These are phyloP conservation scores for Fusarium neocosmosporiellum DNA, from an alignment of 2,329 filamentous ascomycete species.

Conservation along the genomic window DNA sequence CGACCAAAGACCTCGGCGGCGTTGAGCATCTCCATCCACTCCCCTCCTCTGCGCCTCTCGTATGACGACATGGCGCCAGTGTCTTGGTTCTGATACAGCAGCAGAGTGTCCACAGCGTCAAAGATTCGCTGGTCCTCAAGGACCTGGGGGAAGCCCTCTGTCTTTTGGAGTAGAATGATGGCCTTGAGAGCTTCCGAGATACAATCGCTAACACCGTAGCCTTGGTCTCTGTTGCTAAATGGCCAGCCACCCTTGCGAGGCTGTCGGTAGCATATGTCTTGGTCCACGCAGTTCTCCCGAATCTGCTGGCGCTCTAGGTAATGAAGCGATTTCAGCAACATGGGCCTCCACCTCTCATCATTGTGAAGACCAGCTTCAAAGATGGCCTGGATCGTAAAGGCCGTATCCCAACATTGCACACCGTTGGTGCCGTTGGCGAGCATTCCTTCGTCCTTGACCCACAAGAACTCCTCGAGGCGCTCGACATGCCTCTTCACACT, in stretches of 20 bases:
- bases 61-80: slow-evolving; percentile 92
- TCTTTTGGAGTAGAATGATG: slow-evolving; percentile 84
- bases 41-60: slow-evolving; percentile 82
- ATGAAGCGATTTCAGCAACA: slow-evolving; percentile 83
- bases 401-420: slow-evolving; percentile 97
- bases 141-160: slow-evolving; percentile 77
- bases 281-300: slow-evolving; percentile 81
- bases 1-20: slow-evolving; percentile 95
- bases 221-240: slow-evolving; percentile 92
- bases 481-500: slow-evolving; percentile 83
- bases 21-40: slow-evolving; percentile 86
- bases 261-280: slow-evolving; percentile 87
- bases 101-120: slow-evolving; percentile 88
- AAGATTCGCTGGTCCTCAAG: slow-evolving; percentile 82
- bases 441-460: slow-evolving; percentile 94
- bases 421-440: slow-evolving; percentile 96
- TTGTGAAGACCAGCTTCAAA: slow-evolving; percentile 82
- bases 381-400: slow-evolving; percentile 86
- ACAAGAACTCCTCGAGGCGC: slow-evolving; percentile 85
- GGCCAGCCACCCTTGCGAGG: slow-evolving; percentile 94
- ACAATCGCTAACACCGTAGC: slow-evolving; percentile 96
- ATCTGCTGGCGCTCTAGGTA: slow-evolving; percentile 96
- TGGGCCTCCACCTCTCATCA: slow-evolving; percentile 80
- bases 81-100: slow-evolving; percentile 86
- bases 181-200: slow-evolving; percentile 91